These are phyloP conservation scores for Canavalia gladiata DNA, from an alignment of 306 rosid genomes.

Conservation along the genomic window DNA sequence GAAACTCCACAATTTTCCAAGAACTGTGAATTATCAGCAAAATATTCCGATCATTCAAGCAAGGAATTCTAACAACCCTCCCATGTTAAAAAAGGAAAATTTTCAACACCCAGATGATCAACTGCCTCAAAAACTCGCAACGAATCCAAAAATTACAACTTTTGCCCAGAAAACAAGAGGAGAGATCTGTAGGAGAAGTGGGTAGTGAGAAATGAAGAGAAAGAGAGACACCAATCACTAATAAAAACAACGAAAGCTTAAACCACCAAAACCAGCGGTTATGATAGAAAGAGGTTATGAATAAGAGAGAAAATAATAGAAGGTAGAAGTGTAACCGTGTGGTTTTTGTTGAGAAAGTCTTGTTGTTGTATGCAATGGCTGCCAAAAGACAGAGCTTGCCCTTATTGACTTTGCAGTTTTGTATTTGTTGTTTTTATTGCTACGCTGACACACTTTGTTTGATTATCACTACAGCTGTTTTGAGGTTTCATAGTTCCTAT, in stretches of 20 bases:
- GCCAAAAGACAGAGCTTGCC: conserved; percentile 63
- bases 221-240: conserved; percentile 26
- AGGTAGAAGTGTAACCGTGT: conserved; percentile 42
- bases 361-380: conserved; percentile 49
- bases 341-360: conserved; percentile 49
- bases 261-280: conserved; percentile 18
- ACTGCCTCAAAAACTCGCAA: conserved; percentile 47
- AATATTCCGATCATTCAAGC: conserved; percentile 54
- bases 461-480: conserved; percentile 64
- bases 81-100: conserved; percentile 2
- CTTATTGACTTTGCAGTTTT: conserved; percentile 75
- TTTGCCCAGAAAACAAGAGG: conserved; percentile 48
- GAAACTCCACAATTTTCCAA: conserved; percentile 36
- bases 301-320: conserved; percentile 16
- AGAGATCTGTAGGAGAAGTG: conserved; percentile 48
- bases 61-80: conserved; percentile 39
- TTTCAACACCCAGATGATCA: conserved; percentile 47
- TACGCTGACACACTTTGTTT: conserved; percentile 52
- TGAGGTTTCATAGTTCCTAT: conserved; percentile 50
- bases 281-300: conserved; percentile 23
- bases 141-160: conserved; percentile 57
- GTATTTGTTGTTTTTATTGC: conserved; percentile 42
- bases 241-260: conserved; percentile 12
- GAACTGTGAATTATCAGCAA: conserved; percentile 44
- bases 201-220: conserved; percentile 51